These are phyloP conservation scores for Backusella tuberculispora DNA, from an alignment of 192 early-diverging fungal species.

Conservation along the genomic window DNA sequence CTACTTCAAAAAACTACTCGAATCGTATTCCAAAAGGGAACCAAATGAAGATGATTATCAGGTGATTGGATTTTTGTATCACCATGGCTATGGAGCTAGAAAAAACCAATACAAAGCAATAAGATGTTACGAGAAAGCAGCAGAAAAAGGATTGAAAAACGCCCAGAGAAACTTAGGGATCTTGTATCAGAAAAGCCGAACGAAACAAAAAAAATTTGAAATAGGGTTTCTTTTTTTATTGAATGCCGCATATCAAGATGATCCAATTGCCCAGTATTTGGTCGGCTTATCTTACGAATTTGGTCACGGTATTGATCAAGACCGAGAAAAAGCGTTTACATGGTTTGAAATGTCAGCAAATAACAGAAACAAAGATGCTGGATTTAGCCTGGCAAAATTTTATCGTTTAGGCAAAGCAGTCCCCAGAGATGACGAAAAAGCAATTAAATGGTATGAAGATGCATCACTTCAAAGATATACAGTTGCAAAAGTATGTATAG, in stretches of 20 bases:
- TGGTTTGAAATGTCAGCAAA: neutral
- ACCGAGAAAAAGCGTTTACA: neutral
- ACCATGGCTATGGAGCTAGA: slow-evolving; percentile 3
- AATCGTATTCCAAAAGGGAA: neutral
- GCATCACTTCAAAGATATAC: neutral
- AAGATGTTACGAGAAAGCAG: neutral
- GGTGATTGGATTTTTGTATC: slow-evolving; percentile 1
- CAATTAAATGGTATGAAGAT: neutral
- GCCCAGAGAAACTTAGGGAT: neutral
- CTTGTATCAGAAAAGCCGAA: neutral
- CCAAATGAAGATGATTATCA: neutral
- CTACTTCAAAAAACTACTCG: neutral
- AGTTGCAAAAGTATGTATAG: neutral
- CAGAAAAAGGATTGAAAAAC: neutral
- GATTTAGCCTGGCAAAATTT: neutral
- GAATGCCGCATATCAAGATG: neutral
- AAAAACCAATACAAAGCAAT: neutral
- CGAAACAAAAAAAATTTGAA: neutral
- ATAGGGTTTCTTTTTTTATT: neutral
- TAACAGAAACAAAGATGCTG: neutral
- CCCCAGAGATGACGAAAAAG: neutral
- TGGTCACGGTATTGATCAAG: neutral
- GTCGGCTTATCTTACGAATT: neutral
- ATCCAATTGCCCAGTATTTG: neutral
- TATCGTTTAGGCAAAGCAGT: neutral